Percentiles rank a stretch among this genome's conserved stretches.
phyloP scores from a whole-genome alignment of 2,329 filamentous ascomycete species.

The Fusarium domesticum region DNA sequence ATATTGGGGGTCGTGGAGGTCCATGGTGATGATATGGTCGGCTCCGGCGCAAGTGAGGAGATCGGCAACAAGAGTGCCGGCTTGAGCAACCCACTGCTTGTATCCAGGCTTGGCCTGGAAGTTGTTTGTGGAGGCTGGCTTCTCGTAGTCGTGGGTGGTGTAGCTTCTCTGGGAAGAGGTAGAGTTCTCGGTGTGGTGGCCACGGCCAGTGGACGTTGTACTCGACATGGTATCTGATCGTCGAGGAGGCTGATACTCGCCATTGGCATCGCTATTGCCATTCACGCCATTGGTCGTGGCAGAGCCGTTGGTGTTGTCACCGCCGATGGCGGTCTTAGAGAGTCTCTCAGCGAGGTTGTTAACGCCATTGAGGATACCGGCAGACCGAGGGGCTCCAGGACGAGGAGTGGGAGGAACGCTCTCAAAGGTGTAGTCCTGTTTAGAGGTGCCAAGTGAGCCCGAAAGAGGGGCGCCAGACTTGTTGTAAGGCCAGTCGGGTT shows the following conservation, averaged over 20 bases:
- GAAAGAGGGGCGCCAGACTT: conserved; percentile 87
- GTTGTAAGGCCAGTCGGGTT: conserved; percentile 96
- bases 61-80: conserved; percentile 90
- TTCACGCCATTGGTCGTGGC: conserved; percentile 23
- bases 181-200: conserved; percentile 40
- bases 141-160: conserved; percentile 64
- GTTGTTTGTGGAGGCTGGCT: conserved; percentile 52
- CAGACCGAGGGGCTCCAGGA: conserved; percentile 65
- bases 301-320: conserved; percentile 31
- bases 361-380: conserved; percentile 63
- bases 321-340: conserved; percentile 60
- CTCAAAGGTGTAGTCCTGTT: conserved; percentile 79
- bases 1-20: conserved; percentile 93
- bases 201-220: conserved; percentile 34
- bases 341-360: conserved; percentile 70
- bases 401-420: conserved; percentile 84
- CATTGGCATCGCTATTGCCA: conserved; percentile 24
- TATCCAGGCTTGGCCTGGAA: conserved; percentile 86
- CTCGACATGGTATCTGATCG: conserved; percentile 38
- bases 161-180: conserved; percentile 47
- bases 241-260: conserved; percentile 33
- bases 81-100: conserved; percentile 97
- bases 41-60: conserved; percentile 92
- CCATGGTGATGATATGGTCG: conserved; percentile 97
- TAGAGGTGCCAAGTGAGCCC: conserved; percentile 50